Evolutionary conservation across 768 basidiomycete genomes (phyloP).

Genomic region (Lentinula aciculospora): DNA sequence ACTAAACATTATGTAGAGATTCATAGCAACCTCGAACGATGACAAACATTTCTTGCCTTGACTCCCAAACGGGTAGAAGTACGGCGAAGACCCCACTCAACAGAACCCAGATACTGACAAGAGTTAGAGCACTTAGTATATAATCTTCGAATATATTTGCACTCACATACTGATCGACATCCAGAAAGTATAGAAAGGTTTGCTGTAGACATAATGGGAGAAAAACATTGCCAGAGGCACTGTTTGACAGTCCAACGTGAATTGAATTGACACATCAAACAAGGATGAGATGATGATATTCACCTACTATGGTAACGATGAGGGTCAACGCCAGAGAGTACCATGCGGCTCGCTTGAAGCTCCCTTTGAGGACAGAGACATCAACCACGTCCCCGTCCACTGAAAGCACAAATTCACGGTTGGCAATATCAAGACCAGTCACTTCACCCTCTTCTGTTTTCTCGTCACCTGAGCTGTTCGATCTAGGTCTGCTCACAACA

Average conservation of each 20-base stretch:
- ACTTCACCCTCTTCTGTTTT: conserved; percentile 8
- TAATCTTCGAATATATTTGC: neutral
- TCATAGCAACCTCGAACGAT: conserved; percentile 13
- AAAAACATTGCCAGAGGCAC: conserved; percentile 35
- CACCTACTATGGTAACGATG: conserved; percentile 29
- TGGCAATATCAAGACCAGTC: neutral
- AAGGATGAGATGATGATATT: neutral
- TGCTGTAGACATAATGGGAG: conserved; percentile 28
- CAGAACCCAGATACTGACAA: conserved; percentile 26
- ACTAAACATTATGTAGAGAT: neutral
- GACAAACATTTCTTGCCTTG: conserved; percentile 22
- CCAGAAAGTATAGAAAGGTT: conserved; percentile 31
- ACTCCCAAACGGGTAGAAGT: conserved; percentile 31
- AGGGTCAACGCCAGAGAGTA: conserved; percentile 25
- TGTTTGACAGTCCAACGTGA: neutral
- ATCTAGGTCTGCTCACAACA: neutral
- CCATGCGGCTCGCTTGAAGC: conserved; percentile 26
- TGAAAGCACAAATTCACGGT: neutral
- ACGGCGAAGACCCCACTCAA: conserved; percentile 30
- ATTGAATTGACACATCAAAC: neutral
- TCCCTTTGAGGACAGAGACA: conserved; percentile 16
- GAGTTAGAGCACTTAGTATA: neutral
- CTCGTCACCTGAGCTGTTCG: conserved; percentile 11
- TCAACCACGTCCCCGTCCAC: conserved; percentile 4
- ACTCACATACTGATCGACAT: conserved; percentile 29